A percentile compares a stretch with the other conserved stretches of the same genome.
phyloP scores from a whole-genome alignment of 805 yeast species.

The Saturnispora silvae region DNA sequence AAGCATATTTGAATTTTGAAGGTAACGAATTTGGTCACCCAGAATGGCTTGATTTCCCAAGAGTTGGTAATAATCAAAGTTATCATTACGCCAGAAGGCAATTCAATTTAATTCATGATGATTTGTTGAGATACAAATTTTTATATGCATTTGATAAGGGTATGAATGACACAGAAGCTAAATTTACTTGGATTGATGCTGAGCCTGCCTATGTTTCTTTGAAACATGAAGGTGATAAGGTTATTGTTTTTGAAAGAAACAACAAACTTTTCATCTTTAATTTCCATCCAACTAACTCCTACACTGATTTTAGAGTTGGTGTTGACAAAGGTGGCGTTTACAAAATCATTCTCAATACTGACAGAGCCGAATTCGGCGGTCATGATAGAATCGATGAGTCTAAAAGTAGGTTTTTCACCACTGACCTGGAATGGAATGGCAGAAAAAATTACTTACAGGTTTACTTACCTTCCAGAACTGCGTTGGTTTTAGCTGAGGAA shows the following conservation, averaged over 20 bases:
- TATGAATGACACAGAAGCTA: slow-evolving; percentile 66
- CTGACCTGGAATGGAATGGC: slow-evolving; percentile 70
- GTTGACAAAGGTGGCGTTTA: slow-evolving; percentile 72
- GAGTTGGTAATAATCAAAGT: slow-evolving; percentile 76
- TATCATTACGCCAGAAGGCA: slow-evolving; percentile 94
- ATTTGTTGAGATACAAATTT: slow-evolving; percentile 65
- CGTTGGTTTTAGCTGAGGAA: slow-evolving; percentile 44
- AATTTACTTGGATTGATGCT: slow-evolving; percentile 59
- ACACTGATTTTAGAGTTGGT: slow-evolving; percentile 83
- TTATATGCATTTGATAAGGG: slow-evolving; percentile 76
- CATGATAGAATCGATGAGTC: slow-evolving; percentile 58
- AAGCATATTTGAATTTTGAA: slow-evolving; percentile 90
- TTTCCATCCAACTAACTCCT: slow-evolving; percentile 79
- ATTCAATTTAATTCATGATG: slow-evolving; percentile 77
- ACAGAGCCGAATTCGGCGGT: slow-evolving; percentile 66
- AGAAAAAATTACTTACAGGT: slow-evolving; percentile 70
- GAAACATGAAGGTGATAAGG: slow-evolving; percentile 83
- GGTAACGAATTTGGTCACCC: slow-evolving; percentile 99
- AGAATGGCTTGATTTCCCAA: slow-evolving; percentile 97
- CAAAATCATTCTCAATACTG: slow-evolving; percentile 65
- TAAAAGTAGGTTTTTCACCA: slow-evolving; percentile 50
- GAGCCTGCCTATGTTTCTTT: slow-evolving; percentile 76
- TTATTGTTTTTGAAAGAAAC: slow-evolving; percentile 79
- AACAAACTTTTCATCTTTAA: slow-evolving; percentile 80
- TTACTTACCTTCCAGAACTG: slow-evolving; percentile 70